A percentile compares a stretch with the other conserved stretches of the same genome.
Evolutionary conservation across 345 rosid genomes (phyloP).

Genomic region (Hevea brasiliensis): DNA sequence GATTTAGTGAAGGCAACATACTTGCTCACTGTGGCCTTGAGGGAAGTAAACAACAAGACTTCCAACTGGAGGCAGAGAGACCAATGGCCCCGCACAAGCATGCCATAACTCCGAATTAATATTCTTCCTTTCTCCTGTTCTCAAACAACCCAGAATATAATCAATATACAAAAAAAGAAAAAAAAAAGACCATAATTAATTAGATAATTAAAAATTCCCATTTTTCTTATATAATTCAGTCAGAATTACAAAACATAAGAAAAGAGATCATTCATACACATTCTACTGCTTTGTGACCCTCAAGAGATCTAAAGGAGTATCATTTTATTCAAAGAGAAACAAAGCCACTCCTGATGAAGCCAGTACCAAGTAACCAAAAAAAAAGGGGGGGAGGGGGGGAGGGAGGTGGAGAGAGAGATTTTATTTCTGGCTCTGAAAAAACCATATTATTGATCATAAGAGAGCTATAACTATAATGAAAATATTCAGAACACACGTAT

Average conservation of each 20-base stretch:
- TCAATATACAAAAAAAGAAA: slow-evolving; percentile 14
- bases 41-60: slow-evolving; percentile 97
- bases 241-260: too few relatives aligned
- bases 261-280: not conserved
- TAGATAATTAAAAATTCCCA: not conserved
- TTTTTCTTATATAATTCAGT: too few relatives aligned
- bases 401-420: not conserved
- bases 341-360: not conserved
- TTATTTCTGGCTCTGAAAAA: not conserved
- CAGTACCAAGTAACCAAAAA: not conserved
- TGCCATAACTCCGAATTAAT: slow-evolving; percentile 95
- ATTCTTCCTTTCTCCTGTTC: slow-evolving; percentile 74
- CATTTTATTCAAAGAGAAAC: too few relatives aligned
- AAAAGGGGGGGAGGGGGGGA: too few relatives aligned
- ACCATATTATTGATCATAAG: too few relatives aligned
- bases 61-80: slow-evolving; percentile 87
- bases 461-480: too few relatives aligned
- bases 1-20: slow-evolving; percentile 31
- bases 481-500: too few relatives aligned
- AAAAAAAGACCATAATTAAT: not conserved
- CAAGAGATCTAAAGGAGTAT: not conserved
- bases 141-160: slow-evolving; percentile 24
- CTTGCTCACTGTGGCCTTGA: slow-evolving; percentile 98
- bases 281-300: not conserved
- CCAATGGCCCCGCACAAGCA: slow-evolving; percentile 97